These are phyloP conservation scores for Carallia brachiata DNA, from an alignment of 345 rosid genomes.

Conservation along the genomic window DNA sequence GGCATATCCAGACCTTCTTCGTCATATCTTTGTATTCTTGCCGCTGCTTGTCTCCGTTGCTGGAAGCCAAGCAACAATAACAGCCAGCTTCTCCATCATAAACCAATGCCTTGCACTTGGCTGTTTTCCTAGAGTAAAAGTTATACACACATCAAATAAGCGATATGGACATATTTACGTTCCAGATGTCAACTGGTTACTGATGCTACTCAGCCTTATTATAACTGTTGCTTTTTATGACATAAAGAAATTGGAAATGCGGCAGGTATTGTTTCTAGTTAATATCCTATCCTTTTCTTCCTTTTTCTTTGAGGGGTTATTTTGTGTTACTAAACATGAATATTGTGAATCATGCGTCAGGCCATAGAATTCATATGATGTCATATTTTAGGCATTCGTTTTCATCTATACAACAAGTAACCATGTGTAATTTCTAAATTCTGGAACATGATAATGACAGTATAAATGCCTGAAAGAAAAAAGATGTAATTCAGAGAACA, in stretches of 20 bases:
- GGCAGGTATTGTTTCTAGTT: constrained; percentile 33
- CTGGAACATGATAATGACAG: neutral
- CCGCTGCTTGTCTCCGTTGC: constrained; percentile 48
- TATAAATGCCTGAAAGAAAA: neutral
- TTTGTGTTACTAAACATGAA: too few species aligned
- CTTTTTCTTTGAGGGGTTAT: neutral
- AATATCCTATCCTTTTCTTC: neutral
- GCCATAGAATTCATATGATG: too few species aligned
- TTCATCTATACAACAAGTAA: neutral
- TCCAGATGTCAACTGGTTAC: constrained; percentile 56
- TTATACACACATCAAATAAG: constrained; percentile 54
- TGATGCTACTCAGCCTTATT: constrained; percentile 56
- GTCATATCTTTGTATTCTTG: constrained; percentile 36
- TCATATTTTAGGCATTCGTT: too few species aligned
- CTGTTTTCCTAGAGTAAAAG: constrained; percentile 61
- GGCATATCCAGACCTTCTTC: constrained; percentile 33
- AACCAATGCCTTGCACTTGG: constrained; percentile 58
- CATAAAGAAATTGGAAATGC: constrained; percentile 41
- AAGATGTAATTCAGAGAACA: neutral
- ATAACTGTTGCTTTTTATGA: constrained; percentile 46
- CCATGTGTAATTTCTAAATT: neutral
- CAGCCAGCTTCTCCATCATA: constrained; percentile 62
- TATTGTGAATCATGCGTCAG: too few species aligned
- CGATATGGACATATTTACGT: constrained; percentile 59
- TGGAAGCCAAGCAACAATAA: constrained; percentile 51